Base-by-base conservation (phyloP, 139 green algal species). In the Coelastrella sp. region DNA sequence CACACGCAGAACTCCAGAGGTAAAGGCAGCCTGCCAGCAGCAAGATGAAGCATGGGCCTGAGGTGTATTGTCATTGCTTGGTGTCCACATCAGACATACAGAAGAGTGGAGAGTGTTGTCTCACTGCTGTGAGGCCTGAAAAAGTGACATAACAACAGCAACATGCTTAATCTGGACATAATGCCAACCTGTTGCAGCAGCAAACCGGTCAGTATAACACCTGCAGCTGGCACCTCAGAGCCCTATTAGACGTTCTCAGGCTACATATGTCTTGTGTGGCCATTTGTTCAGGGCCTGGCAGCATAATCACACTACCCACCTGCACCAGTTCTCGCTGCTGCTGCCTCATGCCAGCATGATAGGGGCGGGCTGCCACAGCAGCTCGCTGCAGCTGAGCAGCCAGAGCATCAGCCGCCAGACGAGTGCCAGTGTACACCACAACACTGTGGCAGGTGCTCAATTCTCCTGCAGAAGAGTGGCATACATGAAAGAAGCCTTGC, bases 361-460 rank as follows among this genome's bases (percentile, higher is more conserved):
- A 99, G 7, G 93, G 75, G 0, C 89, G 81, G 0, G 96, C 95
- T 0, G 24, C 49, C 20, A 98, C 81, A 70, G 95, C 95, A 4
- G 89, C 60, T 0, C 82, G 85, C 57, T 92, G 91, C 56, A 99
- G 92, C 73, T 90, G 90, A 9, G 76, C 85, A 0, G 96, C 95
- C 75, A 97, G 79, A 61, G 94, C 86, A 83, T 98, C 96, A 8
- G 96, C 94, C 87, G 78, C 89, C 91, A 80, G 87, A 83, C 93
- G 89, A 73, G 94, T 94, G 12, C 78, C 89, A 14, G 90, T 81
- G 87, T 99, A 99, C 72, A 98, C 95, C 70, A 99, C 97, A 72
- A 95, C 92, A 6, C 86, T 93, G 20, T n/a, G 17, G 20, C 81
- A 81, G 6, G 68, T 72, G 5, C 72, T 61, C 85, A 98, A 89